Percentiles rank a stretch among this genome's conserved stretches.
Conservation (phyloP, 208 protist species). For the Trypanosoma rangeli region DNA sequence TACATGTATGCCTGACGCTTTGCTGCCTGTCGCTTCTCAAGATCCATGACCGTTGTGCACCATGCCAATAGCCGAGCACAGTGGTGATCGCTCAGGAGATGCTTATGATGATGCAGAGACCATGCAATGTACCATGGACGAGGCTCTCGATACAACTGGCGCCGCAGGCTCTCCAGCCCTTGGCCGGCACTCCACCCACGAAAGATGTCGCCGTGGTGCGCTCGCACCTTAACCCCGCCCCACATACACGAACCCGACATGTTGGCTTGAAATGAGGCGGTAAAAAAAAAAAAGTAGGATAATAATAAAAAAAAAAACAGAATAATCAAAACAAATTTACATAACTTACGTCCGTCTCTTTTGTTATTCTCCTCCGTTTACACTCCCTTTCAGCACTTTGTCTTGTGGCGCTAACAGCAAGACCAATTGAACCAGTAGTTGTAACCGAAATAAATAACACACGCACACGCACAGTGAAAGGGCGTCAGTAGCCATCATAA, state of each 20-base stretch:
- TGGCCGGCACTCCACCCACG: conserved; percentile 68
- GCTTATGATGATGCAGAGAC: conserved; percentile 60
- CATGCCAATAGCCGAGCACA: conserved; percentile 76
- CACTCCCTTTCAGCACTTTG: not conserved
- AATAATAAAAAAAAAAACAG: conserved; percentile 10
- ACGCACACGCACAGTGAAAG: not conserved
- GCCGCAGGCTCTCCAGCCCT: conserved; percentile 61
- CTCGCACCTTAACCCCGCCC: conserved; percentile 78
- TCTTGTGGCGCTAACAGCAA: not conserved
- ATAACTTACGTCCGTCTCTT: conserved; percentile 10
- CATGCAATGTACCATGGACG: conserved; percentile 83
- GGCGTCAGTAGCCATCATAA: not conserved
- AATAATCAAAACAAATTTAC: not conserved
- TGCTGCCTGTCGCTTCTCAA: conserved; percentile 30
- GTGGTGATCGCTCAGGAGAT: conserved; percentile 80
- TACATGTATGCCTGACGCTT: conserved; percentile 80
- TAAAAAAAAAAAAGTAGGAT: conserved; percentile 1
- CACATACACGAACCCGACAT: conserved; percentile 40
- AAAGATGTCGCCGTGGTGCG: conserved; percentile 72
- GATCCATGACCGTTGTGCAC: conserved; percentile 66
- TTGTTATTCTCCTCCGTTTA: conserved; percentile 18
- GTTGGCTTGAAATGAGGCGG: not conserved
- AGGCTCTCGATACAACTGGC: conserved; percentile 67
- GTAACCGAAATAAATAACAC: not conserved
- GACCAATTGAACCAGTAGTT: not conserved